phyloP scores from a whole-genome alignment of 805 yeast species.

The Grigorovia transvaalensis region DNA sequence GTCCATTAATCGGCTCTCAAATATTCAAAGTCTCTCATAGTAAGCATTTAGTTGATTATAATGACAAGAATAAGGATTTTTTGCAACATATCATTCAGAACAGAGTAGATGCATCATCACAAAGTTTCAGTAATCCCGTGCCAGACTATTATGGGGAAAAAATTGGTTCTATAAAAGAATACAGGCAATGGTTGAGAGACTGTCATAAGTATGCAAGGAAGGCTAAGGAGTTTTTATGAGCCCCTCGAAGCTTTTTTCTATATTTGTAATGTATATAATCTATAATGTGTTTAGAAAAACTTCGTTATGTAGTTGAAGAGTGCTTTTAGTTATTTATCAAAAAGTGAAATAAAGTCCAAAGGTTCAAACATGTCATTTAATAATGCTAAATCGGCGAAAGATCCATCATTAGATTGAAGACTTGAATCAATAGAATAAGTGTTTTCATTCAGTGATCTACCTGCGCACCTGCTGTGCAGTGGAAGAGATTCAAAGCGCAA shows the following conservation, averaged over 20 bases:
- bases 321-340: constrained; percentile 1
- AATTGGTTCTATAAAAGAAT: constrained; percentile 73
- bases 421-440: neutral
- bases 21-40: constrained; percentile 50
- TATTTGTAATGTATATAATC: neutral
- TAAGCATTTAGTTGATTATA: constrained; percentile 37
- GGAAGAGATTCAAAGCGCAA: too few relatives aligned
- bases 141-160: constrained; percentile 99
- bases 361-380: constrained; percentile 22
- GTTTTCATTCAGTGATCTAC: neutral
- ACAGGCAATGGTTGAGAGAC: constrained; percentile 94
- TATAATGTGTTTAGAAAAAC: neutral
- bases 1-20: constrained; percentile 71
- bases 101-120: constrained; percentile 87
- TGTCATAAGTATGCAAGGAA: constrained; percentile 83
- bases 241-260: neutral
- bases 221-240: constrained; percentile 58
- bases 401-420: constrained; percentile 4
- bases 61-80: constrained; percentile 59
- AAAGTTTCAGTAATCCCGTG: constrained; percentile 85
- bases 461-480: too few relatives aligned
- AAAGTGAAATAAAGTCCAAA: constrained; percentile 20
- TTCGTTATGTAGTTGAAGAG: neutral
- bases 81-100: constrained; percentile 62
- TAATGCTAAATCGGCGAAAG: constrained; percentile 10